A percentile compares a stretch with the other conserved stretches of the same genome.
These are phyloP conservation scores for Colletotrichum nymphaeae DNA, from an alignment of 2,329 filamentous ascomycete species.

Conservation along the genomic window DNA sequence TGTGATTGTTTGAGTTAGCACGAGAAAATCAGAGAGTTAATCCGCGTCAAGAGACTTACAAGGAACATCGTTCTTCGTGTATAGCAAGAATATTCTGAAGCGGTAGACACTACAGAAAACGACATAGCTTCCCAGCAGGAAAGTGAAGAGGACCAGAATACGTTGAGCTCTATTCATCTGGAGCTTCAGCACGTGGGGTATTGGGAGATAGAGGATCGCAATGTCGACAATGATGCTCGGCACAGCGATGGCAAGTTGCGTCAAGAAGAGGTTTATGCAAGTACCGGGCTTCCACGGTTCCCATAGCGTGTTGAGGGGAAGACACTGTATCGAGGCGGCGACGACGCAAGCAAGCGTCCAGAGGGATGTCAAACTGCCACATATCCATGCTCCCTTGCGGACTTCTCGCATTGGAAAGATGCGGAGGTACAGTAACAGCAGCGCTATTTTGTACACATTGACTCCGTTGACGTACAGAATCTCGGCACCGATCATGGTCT, in stretches of 20 bases:
- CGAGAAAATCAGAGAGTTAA: too few species aligned
- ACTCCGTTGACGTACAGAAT: constrained; percentile 34
- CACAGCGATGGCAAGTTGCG: constrained; percentile 23
- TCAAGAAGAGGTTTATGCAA: constrained; percentile 32
- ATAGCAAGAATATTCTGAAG: constrained; percentile 19
- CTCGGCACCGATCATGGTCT: constrained; percentile 31
- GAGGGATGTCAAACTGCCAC: constrained; percentile 11
- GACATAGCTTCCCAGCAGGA: constrained; percentile 30
- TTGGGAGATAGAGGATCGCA: constrained; percentile 29
- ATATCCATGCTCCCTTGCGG: constrained; percentile 35
- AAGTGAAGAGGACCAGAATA: constrained; percentile 23
- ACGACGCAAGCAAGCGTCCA: constrained; percentile 31
- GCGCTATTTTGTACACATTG: constrained; percentile 47
- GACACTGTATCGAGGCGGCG: constrained; percentile 24
- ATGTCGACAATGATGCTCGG: constrained; percentile 32
- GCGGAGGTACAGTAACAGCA: constrained; percentile 55
- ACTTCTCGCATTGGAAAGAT: constrained; percentile 51
- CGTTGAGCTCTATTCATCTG: constrained; percentile 30
- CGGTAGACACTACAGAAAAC: constrained; percentile 30
- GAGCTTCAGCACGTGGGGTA: constrained; percentile 27
- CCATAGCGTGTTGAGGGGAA: constrained; percentile 24
- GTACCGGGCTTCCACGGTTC: constrained; percentile 28
- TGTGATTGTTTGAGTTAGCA: background rate
- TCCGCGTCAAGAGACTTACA: background rate
- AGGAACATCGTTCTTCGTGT: constrained; percentile 24